Evolutionary conservation across 2,329 filamentous ascomycete species (phyloP).

Genomic region (Calonectria henricotiae): DNA sequence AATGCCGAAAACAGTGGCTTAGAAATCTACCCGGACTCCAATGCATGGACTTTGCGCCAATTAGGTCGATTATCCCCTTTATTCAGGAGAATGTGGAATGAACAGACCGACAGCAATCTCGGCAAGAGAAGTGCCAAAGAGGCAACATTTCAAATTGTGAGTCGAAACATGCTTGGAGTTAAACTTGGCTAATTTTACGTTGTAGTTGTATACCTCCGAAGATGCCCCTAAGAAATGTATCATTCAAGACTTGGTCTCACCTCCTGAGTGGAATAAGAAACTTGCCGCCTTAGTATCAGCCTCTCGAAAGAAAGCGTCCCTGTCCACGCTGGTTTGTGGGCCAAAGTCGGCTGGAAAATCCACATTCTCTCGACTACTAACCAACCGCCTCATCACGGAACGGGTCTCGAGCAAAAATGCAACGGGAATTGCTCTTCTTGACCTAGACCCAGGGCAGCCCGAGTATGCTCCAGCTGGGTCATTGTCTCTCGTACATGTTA

Average conservation of each 20-base stretch:
- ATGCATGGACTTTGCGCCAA: constrained; percentile 65
- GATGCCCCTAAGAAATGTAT: constrained; percentile 67
- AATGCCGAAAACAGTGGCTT: constrained; percentile 67
- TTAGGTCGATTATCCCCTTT: constrained; percentile 77
- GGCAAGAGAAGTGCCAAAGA: constrained; percentile 42
- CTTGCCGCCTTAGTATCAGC: constrained; percentile 63
- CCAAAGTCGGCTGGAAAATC: constrained; percentile 84
- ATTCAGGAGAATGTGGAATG: constrained; percentile 79
- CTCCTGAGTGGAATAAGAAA: constrained; percentile 75
- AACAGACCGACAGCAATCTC: constrained; percentile 52
- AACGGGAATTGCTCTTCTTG: constrained; percentile 72
- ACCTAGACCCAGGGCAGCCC: constrained; percentile 84
- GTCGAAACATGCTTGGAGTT: constrained; percentile 38
- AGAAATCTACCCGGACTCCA: constrained; percentile 72
- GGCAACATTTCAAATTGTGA: constrained; percentile 68
- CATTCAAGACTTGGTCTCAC: constrained; percentile 71
- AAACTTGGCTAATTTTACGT: constrained; percentile 45
- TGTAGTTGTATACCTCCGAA: constrained; percentile 69
- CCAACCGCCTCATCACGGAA: constrained; percentile 77
- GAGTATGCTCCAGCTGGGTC: constrained; percentile 82
- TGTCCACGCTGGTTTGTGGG: constrained; percentile 75
- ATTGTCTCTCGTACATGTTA: constrained; percentile 77
- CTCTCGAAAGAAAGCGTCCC: constrained; percentile 56
- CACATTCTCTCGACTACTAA: constrained; percentile 78
- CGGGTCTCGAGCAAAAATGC: constrained; percentile 29